These are phyloP conservation scores for Arabidopsis lyrata DNA, from an alignment of 441 rosid species.

Conservation along the genomic window DNA sequence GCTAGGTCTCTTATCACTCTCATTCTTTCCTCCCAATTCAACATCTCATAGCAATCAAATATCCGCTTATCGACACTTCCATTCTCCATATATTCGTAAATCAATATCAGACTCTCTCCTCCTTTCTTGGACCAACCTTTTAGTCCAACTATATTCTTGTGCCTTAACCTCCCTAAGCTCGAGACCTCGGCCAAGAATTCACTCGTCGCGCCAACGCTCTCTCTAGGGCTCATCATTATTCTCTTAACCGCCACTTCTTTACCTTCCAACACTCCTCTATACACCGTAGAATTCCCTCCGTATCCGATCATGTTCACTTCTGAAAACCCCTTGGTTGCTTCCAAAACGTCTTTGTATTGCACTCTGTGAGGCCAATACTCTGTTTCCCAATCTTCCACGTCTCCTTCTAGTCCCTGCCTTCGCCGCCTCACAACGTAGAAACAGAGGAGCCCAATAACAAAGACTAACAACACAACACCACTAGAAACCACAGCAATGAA, in stretches of 20 bases:
- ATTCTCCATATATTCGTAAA: slow-evolving; percentile 81
- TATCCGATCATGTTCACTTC: slow-evolving; percentile 68
- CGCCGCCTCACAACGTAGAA: slow-evolving; percentile 41
- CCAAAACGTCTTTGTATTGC: slow-evolving; percentile 52
- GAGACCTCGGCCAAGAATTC: slow-evolving; percentile 73
- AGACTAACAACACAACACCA: slow-evolving; percentile 34
- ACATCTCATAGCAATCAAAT: slow-evolving; percentile 50
- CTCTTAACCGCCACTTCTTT: slow-evolving; percentile 76
- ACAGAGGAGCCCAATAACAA: slow-evolving; percentile 46
- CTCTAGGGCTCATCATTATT: slow-evolving; percentile 53
- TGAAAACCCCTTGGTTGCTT: slow-evolving; percentile 58
- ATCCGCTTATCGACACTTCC: slow-evolving; percentile 70
- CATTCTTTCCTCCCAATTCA: slow-evolving; percentile 56
- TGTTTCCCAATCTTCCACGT: slow-evolving; percentile 83
- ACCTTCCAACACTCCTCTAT: slow-evolving; percentile 67
- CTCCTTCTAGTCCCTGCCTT: slow-evolving; percentile 46
- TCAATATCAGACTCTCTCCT: slow-evolving; percentile 61
- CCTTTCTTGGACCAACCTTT: slow-evolving; percentile 85
- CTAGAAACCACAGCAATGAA: slow-evolving; percentile 63
- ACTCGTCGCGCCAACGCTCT: slow-evolving; percentile 59
- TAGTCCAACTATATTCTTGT: slow-evolving; percentile 67
- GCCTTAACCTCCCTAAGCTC: slow-evolving; percentile 71
- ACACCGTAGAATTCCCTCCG: slow-evolving; percentile 79
- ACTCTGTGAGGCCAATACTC: slow-evolving; percentile 87
- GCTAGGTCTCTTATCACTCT: slow-evolving; percentile 70